phyloP scores from a whole-genome alignment of 208 protist species.

The Leptomonas pyrrhocoris region DNA sequence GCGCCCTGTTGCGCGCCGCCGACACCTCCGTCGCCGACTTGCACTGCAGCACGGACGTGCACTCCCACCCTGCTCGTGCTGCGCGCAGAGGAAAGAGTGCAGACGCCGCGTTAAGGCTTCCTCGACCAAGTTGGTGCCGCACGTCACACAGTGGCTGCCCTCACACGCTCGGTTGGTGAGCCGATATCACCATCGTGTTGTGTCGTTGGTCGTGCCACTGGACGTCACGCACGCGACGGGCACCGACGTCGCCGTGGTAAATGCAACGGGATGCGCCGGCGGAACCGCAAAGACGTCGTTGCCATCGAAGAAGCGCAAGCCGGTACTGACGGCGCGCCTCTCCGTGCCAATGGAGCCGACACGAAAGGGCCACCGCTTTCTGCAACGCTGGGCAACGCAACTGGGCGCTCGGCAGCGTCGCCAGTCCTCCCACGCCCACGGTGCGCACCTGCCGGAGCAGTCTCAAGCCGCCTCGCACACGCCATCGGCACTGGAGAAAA shows the following conservation, averaged over 20 bases:
- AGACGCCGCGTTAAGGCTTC: conserved; percentile 2
- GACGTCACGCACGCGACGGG: conserved; percentile 2
- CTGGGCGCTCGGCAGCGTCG: conserved; percentile 11
- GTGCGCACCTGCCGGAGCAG: neutral
- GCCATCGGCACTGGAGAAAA: conserved; percentile 3
- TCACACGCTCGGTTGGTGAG: conserved; percentile 51
- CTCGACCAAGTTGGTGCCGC: neutral
- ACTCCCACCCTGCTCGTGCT: conserved; percentile 38
- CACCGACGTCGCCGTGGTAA: neutral
- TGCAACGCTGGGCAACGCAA: conserved; percentile 64
- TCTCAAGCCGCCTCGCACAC: neutral
- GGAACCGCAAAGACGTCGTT: neutral
- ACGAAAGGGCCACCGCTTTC: conserved; percentile 62
- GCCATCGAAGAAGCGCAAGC: conserved; percentile 8
- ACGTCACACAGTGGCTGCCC: conserved; percentile 53
- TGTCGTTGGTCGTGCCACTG: conserved; percentile 19
- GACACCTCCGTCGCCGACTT: conserved; percentile 15
- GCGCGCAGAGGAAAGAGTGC: neutral
- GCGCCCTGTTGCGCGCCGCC: conserved; percentile 25
- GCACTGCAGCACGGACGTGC: conserved; percentile 30
- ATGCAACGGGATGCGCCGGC: neutral
- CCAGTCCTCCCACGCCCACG: neutral
- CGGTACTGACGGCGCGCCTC: conserved; percentile 1
- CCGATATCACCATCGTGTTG: conserved; percentile 42
- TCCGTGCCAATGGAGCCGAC: conserved; percentile 13